Evolutionary conservation across 768 basidiomycete species (phyloP).

Genomic region (Pisolithus microcarpus): DNA sequence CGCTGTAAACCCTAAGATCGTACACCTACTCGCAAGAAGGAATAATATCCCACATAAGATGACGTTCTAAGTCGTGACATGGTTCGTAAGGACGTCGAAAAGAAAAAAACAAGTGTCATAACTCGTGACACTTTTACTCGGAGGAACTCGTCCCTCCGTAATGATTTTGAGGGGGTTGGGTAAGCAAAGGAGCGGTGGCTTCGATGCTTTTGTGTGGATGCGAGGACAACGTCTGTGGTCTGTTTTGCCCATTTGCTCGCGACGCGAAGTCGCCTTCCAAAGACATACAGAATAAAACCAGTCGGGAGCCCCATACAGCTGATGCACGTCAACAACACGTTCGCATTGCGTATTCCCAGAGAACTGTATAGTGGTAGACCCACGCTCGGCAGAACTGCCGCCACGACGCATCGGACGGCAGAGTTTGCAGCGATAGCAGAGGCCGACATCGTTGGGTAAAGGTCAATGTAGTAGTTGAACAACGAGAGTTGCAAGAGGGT

Average conservation of each 20-base stretch:
- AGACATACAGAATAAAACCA: slow-evolving; percentile 1
- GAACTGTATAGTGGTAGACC: slow-evolving; percentile 1
- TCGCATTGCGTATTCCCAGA: slow-evolving; percentile 2
- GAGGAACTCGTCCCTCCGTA: slow-evolving; percentile 1
- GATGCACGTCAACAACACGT: background rate
- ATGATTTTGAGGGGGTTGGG: background rate
- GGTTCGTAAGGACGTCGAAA: background rate
- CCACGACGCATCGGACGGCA: slow-evolving; percentile 12
- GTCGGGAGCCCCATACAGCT: slow-evolving; percentile 4
- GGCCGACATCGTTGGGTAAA: slow-evolving; percentile 18
- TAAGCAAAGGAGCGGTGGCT: background rate
- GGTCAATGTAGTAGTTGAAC: slow-evolving; percentile 21
- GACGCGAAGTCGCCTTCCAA: slow-evolving; percentile 1
- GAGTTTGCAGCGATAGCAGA: slow-evolving; percentile 21
- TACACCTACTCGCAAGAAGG: too few species aligned
- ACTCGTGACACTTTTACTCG: background rate
- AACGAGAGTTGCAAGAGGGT: slow-evolving; percentile 21
- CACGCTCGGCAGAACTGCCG: slow-evolving; percentile 14
- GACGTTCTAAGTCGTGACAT: background rate
- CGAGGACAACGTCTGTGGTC: background rate
- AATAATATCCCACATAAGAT: too few species aligned
- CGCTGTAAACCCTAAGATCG: too few species aligned
- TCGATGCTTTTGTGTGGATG: background rate
- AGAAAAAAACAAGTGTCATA: background rate
- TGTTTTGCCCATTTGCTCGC: slow-evolving; percentile 3